phyloP scores from a whole-genome alignment of 371 early-diverging fungal species.

The Zancudomyces culisetae region DNA sequence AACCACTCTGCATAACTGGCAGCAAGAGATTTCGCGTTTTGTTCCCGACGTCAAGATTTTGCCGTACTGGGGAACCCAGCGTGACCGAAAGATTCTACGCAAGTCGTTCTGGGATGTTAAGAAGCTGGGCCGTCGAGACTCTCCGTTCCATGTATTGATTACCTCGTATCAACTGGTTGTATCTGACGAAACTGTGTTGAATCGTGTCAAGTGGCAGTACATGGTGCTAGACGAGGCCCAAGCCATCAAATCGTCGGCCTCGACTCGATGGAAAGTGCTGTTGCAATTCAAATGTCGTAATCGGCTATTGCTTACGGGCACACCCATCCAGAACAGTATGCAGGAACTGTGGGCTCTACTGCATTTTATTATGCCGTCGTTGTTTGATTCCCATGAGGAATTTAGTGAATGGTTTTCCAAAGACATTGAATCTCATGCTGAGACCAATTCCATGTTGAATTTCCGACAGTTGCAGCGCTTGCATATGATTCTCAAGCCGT shows the following conservation, averaged over 20 bases:
- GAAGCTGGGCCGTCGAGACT: constrained; percentile 44
- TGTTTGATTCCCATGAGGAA: constrained; percentile 85
- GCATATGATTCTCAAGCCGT: constrained; percentile 93
- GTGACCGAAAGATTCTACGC: constrained; percentile 45
- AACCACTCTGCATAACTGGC: constrained; percentile 95
- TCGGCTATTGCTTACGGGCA: constrained; percentile 95
- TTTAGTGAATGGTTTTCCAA: constrained; percentile 98
- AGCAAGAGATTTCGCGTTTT: constrained; percentile 94
- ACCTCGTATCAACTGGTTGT: constrained; percentile 98
- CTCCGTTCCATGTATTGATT: constrained; percentile 84
- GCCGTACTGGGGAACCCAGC: constrained; percentile 76
- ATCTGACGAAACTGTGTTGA: constrained; percentile 66
- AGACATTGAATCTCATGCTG: constrained; percentile 79
- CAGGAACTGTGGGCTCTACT: constrained; percentile 97
- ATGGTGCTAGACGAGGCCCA: constrained; percentile 99
- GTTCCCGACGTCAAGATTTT: constrained; percentile 79
- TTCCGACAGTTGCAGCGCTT: constrained; percentile 91
- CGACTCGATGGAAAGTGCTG: constrained; percentile 67
- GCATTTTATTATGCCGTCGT: constrained; percentile 91
- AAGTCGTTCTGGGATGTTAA: constrained; percentile 59
- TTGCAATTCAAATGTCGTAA: constrained; percentile 75
- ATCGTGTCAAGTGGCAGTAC: constrained; percentile 82
- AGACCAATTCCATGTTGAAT: constrained; percentile 92
- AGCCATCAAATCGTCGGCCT: constrained; percentile 90
- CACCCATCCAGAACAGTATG: constrained; percentile 98